Conservation (phyloP, 2,329 filamentous ascomycete species). For the Tricladium varicosporioides region DNA sequence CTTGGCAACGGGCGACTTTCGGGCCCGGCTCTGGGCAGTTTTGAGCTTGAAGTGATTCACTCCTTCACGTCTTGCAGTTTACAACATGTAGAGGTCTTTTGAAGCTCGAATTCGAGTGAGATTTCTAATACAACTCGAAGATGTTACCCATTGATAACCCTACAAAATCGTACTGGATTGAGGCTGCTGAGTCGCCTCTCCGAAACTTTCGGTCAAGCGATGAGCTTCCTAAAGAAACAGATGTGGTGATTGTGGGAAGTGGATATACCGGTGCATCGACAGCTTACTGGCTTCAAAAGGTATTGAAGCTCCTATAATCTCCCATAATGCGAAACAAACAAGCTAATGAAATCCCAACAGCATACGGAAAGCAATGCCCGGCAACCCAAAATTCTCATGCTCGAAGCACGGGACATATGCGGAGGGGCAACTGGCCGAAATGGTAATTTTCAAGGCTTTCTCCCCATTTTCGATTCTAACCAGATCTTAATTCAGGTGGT, state of each 20-base stretch:
- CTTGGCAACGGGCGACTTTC: too few relatives aligned
- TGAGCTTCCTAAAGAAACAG: constrained; percentile 13
- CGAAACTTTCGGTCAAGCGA: constrained; percentile 13
- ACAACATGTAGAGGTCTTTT: too few relatives aligned
- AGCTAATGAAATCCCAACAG: background rate
- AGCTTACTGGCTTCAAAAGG: constrained; percentile 24
- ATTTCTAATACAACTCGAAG: too few relatives aligned
- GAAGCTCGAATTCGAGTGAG: too few relatives aligned
- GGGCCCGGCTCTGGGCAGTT: too few relatives aligned
- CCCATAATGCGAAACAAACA: background rate
- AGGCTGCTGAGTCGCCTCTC: constrained; percentile 11
- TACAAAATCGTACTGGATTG: constrained; percentile 18
- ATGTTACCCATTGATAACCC: constrained; percentile 7
- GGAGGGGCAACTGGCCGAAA: constrained; percentile 42
- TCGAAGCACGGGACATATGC: constrained; percentile 41
- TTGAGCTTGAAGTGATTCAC: too few relatives aligned
- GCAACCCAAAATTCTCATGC: constrained; percentile 33
- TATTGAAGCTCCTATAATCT: background rate
- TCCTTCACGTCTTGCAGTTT: too few relatives aligned
- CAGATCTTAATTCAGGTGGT: constrained; percentile 33
- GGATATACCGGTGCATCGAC: constrained; percentile 17
- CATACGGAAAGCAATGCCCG: constrained; percentile 25
- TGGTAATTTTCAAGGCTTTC: constrained; percentile 31
- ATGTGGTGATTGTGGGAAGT: constrained; percentile 22
- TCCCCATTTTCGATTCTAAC: too few relatives aligned